phyloP scores from a whole-genome alignment of 2,329 filamentous ascomycete genomes.

The Ophiobolus disseminans region DNA sequence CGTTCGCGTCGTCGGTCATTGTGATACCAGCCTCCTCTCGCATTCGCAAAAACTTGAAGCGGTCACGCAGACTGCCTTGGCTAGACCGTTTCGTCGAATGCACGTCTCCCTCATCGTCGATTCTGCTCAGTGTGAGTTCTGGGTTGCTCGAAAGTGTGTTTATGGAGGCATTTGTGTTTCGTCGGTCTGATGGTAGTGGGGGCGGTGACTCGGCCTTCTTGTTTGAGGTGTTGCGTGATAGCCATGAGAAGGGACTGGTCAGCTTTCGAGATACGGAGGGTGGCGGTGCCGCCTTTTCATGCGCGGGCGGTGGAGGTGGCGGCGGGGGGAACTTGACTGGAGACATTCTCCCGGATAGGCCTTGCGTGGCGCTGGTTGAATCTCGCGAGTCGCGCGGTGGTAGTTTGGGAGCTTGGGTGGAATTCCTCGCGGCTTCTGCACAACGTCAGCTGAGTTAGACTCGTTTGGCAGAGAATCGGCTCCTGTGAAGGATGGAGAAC shows the following conservation, averaged over 20 bases:
- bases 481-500: too few relatives aligned
- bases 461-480: too few relatives aligned
- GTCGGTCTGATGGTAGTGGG: conserved; percentile 58
- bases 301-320: conserved; percentile 36
- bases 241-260: conserved; percentile 63
- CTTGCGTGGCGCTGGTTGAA: conserved; percentile 59
- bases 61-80: conserved; percentile 53
- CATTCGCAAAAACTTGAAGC: conserved; percentile 55
- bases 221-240: conserved; percentile 59
- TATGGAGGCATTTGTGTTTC: conserved; percentile 82
- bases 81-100: conserved; percentile 42
- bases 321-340: conserved; percentile 61
- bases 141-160: conserved; percentile 81
- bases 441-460: too few relatives aligned
- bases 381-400: conserved; percentile 58
- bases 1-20: conserved; percentile 55
- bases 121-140: conserved; percentile 76
- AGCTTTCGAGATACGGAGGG: conserved; percentile 68
- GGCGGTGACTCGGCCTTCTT: conserved; percentile 65
- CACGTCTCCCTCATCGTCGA: conserved; percentile 66
- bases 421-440: conserved; percentile 37
- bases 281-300: conserved; percentile 38
- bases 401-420: conserved; percentile 57
- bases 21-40: conserved; percentile 53
- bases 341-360: conserved; percentile 74